Evolutionary conservation across 2,329 filamentous ascomycete genomes (phyloP), one percentile per base, ranked within the genome.

Genomic region (Arthrocladium fulminans): DNA sequence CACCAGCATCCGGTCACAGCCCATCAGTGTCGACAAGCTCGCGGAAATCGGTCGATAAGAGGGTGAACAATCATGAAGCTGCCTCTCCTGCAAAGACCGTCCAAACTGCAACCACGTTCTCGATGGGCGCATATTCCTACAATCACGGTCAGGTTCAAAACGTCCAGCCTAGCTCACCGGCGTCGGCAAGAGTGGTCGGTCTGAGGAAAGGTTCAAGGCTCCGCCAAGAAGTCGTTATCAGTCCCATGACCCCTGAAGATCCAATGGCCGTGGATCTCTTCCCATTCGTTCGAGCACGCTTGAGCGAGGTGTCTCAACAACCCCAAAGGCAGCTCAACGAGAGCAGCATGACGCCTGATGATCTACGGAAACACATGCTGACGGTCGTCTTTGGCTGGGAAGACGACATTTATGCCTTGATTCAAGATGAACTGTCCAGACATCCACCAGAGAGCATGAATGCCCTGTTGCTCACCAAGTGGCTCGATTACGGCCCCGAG

Each of bases 321-420:
- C 80, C 84, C 41, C 79, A 82, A 0, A 75, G 80, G 12, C 67
- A 73, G 1, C 58, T 73, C 12, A 76, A 83, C 54, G 74, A 79
- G 48, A 65, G 71, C 2, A 75, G 75, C 23, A 67, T 87, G 20
- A 86, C 84, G 5, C 67, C 80, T 7, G 84, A 96, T 57, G 83
- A 94, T 56, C 75, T 96, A 38, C 81, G 90, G 41, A 77, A 77
- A 40, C 89, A 96, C 65, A 96, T 98, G 89, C 75, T 98, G 3
- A 86, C 77, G 57, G 84, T 89, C 4, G 88, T 98, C 1, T 98
- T 98, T 65, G 92, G 92, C 2, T 98, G 92, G 89, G 83, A 90
- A 45, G 82, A 83, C 48, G 87, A 94, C 57, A 81, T 90, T 34
- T 77, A 88, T 39, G 82, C 83, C 38, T 68, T 98, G 42, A 80